A percentile compares a stretch with the other conserved stretches of the same genome.
Conservation (phyloP, 176 grass and related monocot species). For the Carex cristatella region DNA sequence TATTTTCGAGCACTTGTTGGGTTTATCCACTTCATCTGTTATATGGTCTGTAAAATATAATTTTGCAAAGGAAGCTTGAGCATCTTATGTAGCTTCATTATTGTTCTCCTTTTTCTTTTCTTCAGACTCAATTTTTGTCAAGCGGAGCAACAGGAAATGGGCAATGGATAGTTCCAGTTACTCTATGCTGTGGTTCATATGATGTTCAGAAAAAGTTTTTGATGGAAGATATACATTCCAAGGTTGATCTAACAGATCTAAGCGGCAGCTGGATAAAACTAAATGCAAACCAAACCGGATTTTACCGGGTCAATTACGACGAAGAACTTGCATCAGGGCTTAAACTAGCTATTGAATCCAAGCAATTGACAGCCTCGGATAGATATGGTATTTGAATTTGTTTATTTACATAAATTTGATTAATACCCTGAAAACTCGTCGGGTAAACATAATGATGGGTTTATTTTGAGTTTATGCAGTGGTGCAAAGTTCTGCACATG, state of each 20-base stretch:
- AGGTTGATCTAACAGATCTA: slow-evolving; percentile 42
- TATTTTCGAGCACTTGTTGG: neutral
- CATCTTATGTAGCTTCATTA: neutral
- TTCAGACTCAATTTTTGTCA: slow-evolving; percentile 86
- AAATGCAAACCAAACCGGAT: slow-evolving; percentile 82
- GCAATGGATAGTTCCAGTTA: slow-evolving; percentile 87
- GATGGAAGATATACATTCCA: slow-evolving; percentile 47
- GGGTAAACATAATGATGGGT: neutral
- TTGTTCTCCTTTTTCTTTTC: slow-evolving; percentile 17
- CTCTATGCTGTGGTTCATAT: slow-evolving; percentile 70
- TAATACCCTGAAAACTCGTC: neutral
- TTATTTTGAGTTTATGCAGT: neutral
- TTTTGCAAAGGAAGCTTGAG: neutral
- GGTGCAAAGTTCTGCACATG: neutral
- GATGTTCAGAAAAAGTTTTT: slow-evolving; percentile 69
- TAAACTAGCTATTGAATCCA: slow-evolving; percentile 58
- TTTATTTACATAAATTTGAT: neutral
- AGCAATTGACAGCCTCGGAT: slow-evolving; percentile 63
- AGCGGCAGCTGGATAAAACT: slow-evolving; percentile 69
- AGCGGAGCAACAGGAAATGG: slow-evolving; percentile 55
- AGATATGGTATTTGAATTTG: slow-evolving; percentile 59
- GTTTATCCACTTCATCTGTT: neutral
- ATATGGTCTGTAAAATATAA: slow-evolving; percentile 1
- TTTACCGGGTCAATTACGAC: slow-evolving; percentile 89
- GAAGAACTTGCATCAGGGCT: slow-evolving; percentile 63